Percentiles rank a stretch among this genome's conserved stretches.
Evolutionary conservation across 441 rosid species (phyloP).

Genomic region (Populus trichocarpa): DNA sequence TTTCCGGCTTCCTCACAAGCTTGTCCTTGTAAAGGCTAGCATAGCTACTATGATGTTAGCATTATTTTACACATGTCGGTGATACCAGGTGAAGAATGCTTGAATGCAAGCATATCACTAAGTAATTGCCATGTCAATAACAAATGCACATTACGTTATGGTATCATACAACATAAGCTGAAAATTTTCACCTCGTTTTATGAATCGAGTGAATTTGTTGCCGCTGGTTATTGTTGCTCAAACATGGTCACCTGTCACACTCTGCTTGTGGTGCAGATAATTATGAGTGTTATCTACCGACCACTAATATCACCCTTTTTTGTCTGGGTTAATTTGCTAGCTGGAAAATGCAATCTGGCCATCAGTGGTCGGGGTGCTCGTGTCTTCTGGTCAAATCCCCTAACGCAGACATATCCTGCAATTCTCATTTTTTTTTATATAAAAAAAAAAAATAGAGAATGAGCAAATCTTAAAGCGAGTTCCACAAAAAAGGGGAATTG

Average conservation of each 20-base stretch:
- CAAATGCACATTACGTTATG: conserved; percentile 20
- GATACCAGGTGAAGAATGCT: conserved; percentile 31
- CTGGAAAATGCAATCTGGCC: conserved; percentile 77
- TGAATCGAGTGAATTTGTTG: conserved; percentile 20
- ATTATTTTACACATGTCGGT: neutral
- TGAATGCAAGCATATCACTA: conserved; percentile 38
- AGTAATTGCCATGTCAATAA: conserved; percentile 18
- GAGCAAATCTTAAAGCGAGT: neutral
- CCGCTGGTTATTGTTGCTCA: conserved; percentile 25
- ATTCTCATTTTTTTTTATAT: neutral
- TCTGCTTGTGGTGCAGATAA: conserved; percentile 11
- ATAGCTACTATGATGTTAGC: neutral
- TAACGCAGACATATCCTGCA: conserved; percentile 93
- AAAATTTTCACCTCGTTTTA: conserved; percentile 4
- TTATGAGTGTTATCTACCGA: conserved; percentile 6
- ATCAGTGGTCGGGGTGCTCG: conserved; percentile 85
- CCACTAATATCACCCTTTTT: conserved; percentile 33
- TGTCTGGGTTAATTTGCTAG: conserved; percentile 50
- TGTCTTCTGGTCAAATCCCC: conserved; percentile 79
- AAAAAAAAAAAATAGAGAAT: neutral
- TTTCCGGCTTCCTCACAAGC: neutral
- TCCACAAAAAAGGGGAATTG: too few species aligned
- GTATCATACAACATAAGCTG: conserved; percentile 22
- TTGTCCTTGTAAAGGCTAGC: neutral
- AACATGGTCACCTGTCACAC: conserved; percentile 13